A percentile compares a stretch with the other conserved stretches of the same genome.
Conservation (phyloP, 2,329 filamentous ascomycete species). For the Alternaria conjuncta region DNA sequence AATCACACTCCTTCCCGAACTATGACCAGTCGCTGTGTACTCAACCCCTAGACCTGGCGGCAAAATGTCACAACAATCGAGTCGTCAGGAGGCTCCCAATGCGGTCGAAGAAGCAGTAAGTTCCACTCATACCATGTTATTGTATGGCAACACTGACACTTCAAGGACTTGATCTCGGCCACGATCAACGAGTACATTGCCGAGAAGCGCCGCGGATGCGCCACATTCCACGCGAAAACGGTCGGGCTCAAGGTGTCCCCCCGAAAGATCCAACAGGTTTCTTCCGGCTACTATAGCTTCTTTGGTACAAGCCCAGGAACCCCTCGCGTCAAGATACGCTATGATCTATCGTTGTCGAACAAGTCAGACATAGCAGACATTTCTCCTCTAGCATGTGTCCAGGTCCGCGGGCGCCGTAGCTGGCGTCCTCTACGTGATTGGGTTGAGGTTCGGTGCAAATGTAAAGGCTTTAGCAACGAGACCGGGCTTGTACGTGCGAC, state of each 20-base stretch:
- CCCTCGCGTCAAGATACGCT: neutral
- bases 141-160: neutral
- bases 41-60: neutral
- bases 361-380: neutral
- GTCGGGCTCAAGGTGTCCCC: neutral
- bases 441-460: neutral
- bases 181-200: neutral
- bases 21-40: neutral
- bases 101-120: neutral
- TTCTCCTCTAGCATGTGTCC: neutral
- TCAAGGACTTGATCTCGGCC: neutral
- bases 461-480: neutral
- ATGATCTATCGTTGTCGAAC: neutral
- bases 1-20: rapidly evolving
- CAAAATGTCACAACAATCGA: neutral
- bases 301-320: neutral
- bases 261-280: neutral
- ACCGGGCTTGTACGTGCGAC: neutral
- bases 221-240: neutral
- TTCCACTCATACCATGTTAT: neutral
- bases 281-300: neutral
- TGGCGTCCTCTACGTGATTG: neutral
- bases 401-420: neutral
- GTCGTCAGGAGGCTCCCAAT: neutral
- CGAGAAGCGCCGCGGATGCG: neutral